Percentiles rank a stretch among this genome's conserved stretches.
phyloP scores from a whole-genome alignment of 2,329 filamentous ascomycete species.

The Alternaria consortialis region DNA sequence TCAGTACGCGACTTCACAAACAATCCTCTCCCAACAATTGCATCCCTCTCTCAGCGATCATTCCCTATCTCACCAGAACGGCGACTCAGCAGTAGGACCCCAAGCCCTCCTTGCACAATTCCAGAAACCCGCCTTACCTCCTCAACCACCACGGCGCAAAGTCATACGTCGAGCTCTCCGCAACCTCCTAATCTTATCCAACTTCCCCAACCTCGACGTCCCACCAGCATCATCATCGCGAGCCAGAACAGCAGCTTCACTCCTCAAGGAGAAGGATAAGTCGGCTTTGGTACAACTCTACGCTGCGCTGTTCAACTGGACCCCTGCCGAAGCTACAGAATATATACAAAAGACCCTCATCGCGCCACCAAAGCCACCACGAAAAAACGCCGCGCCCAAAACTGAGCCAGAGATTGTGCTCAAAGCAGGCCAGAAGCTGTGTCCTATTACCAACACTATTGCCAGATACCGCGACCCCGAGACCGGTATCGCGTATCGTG shows the following conservation, averaged over 20 bases:
- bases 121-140: constrained; percentile 30
- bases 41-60: constrained; percentile 42
- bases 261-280: constrained; percentile 47
- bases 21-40: constrained; percentile 36
- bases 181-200: constrained; percentile 65
- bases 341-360: constrained; percentile 54
- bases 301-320: constrained; percentile 50
- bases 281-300: constrained; percentile 66
- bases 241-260: constrained; percentile 59
- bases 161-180: constrained; percentile 63
- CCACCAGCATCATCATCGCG: constrained; percentile 46
- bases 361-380: constrained; percentile 51
- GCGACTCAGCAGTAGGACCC: constrained; percentile 21
- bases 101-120: constrained; percentile 35
- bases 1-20: constrained; percentile 32
- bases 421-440: constrained; percentile 56
- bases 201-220: constrained; percentile 55
- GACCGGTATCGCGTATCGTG: constrained; percentile 83
- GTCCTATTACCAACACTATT: constrained; percentile 82
- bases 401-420: constrained; percentile 26
- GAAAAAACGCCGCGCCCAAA: constrained; percentile 43
- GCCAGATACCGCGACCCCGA: constrained; percentile 86
- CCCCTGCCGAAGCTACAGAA: constrained; percentile 34
- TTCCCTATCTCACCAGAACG: constrained; percentile 20
- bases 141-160: constrained; percentile 38